Percentiles rank a stretch among this genome's conserved stretches.
Conservation (phyloP, 2,329 filamentous ascomycete genomes). For the Fusarium chaquense region DNA sequence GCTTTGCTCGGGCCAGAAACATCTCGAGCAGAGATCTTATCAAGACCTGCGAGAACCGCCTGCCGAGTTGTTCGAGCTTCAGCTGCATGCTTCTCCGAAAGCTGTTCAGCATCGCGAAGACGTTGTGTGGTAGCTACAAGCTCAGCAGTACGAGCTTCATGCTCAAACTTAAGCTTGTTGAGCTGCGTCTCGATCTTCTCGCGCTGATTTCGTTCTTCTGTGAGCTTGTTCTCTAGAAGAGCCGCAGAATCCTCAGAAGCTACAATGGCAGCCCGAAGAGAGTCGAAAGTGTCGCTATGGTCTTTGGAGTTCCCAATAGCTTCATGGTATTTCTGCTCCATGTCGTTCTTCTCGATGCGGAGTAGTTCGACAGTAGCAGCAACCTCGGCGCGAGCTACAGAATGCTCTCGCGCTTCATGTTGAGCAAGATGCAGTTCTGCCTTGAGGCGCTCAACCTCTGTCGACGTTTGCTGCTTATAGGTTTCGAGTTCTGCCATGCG, state of each 20-base stretch:
- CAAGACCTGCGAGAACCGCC: conserved; percentile 84
- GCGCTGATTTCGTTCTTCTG: conserved; percentile 82
- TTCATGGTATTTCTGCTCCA: conserved; percentile 76
- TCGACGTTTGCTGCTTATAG: conserved; percentile 84
- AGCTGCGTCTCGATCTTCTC: conserved; percentile 83
- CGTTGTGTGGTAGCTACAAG: conserved; percentile 79
- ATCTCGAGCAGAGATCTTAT: conserved; percentile 74
- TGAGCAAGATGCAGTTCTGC: conserved; percentile 86
- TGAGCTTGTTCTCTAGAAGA: conserved; percentile 82
- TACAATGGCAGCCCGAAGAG: conserved; percentile 80
- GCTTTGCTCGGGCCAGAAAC: conserved; percentile 60
- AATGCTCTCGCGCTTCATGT: conserved; percentile 82
- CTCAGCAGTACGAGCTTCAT: conserved; percentile 83
- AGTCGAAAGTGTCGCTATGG: conserved; percentile 76
- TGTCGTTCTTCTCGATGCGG: conserved; percentile 86
- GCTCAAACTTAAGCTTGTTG: conserved; percentile 80
- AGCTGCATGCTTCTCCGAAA: conserved; percentile 86
- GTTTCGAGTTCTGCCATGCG: conserved; percentile 86
- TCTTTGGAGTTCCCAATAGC: conserved; percentile 75
- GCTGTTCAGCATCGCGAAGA: conserved; percentile 85
- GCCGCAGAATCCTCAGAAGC: conserved; percentile 82
- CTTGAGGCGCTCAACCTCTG: conserved; percentile 86
- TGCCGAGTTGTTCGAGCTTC: conserved; percentile 89
- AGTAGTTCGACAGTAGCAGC: conserved; percentile 79
- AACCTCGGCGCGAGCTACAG: conserved; percentile 81